Evolutionary conservation across 1,139 yeast species (phyloP).

Genomic region (Blastobotrys raffinosifermentans): DNA sequence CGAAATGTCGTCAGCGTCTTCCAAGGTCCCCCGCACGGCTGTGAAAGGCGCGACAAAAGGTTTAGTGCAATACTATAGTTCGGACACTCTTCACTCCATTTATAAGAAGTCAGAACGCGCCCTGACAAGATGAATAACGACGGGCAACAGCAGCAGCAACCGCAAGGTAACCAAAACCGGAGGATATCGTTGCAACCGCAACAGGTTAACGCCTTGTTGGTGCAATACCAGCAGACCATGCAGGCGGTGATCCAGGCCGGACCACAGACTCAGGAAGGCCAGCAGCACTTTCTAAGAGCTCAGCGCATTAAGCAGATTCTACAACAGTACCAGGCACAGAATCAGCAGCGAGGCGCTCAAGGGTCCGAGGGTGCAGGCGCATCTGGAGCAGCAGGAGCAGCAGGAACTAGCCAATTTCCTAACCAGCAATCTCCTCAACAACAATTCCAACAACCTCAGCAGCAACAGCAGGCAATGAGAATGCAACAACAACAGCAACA

Average conservation of each 20-base stretch:
- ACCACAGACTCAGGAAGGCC: constrained; percentile 60
- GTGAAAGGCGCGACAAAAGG: too few species aligned
- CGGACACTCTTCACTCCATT: too few species aligned
- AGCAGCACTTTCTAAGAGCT: constrained; percentile 60
- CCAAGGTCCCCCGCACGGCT: too few species aligned
- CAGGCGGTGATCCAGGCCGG: constrained; percentile 55
- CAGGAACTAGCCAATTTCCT: constrained; percentile 9
- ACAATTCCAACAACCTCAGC: constrained; percentile 11
- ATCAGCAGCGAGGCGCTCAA: constrained; percentile 10
- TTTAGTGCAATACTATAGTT: too few species aligned
- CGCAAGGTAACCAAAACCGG: constrained; percentile 7
- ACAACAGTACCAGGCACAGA: constrained; percentile 29
- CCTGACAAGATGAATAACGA: too few species aligned
- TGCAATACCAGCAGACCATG: constrained; percentile 55
- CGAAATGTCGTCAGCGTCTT: too few species aligned
- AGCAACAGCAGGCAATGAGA: constrained; percentile 5
- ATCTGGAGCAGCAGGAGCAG: constrained; percentile 20
- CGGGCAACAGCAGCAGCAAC: constrained; percentile 9
- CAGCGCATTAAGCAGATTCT: constrained; percentile 54
- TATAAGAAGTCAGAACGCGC: too few species aligned
- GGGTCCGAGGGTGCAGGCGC: constrained; percentile 15
- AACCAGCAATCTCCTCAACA: constrained; percentile 10
- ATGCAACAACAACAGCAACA: constrained; percentile 10
- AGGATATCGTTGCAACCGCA: constrained; percentile 29
- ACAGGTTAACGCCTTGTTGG: constrained; percentile 48